Evolutionary conservation across 768 basidiomycete genomes (phyloP).

Genomic region (Porphyrellus cyaneotinctus): DNA sequence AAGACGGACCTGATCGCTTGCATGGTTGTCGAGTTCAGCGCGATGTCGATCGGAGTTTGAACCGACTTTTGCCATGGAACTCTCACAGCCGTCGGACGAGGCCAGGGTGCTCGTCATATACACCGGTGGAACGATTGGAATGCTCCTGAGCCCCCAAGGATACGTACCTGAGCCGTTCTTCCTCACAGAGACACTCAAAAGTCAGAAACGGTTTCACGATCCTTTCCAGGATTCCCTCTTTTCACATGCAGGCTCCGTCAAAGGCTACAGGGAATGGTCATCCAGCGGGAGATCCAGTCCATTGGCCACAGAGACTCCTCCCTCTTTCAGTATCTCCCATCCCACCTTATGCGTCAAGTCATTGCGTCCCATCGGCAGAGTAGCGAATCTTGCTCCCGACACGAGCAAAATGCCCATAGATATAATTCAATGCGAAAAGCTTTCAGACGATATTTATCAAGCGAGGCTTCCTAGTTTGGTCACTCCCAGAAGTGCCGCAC

Average conservation of each 20-base stretch:
- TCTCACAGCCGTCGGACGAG: slow-evolving; percentile 53
- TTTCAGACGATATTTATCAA: slow-evolving; percentile 66
- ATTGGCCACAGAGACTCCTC: slow-evolving; percentile 11
- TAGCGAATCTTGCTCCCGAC: slow-evolving; percentile 35
- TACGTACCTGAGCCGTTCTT: slow-evolving; percentile 87
- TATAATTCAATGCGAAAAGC: slow-evolving; percentile 38
- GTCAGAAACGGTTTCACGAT: slow-evolving; percentile 88
- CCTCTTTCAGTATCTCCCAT: slow-evolving; percentile 19
- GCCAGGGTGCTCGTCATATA: slow-evolving; percentile 84
- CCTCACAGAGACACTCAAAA: slow-evolving; percentile 75
- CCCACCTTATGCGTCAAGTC: slow-evolving; percentile 61
- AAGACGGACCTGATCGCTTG: slow-evolving; percentile 30
- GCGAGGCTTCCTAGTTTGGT: slow-evolving; percentile 71
- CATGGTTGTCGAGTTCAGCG: slow-evolving; percentile 7
- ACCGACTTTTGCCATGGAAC: slow-evolving; percentile 40
- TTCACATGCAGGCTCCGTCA: slow-evolving; percentile 73
- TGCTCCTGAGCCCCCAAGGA: slow-evolving; percentile 73
- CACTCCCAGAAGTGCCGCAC: slow-evolving; percentile 66
- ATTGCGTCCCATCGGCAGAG: slow-evolving; percentile 57
- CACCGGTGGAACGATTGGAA: slow-evolving; percentile 88
- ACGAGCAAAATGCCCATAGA: slow-evolving; percentile 24
- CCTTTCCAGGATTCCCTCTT: slow-evolving; percentile 84
- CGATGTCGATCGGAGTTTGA: slow-evolving; percentile 5
- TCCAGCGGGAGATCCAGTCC: slow-evolving; percentile 58
- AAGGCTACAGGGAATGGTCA: slow-evolving; percentile 77